Evolutionary conservation across 2,329 filamentous ascomycete species (phyloP), one percentile per base, ranked within the genome.

Genomic region (Fusarium duplospermum): DNA sequence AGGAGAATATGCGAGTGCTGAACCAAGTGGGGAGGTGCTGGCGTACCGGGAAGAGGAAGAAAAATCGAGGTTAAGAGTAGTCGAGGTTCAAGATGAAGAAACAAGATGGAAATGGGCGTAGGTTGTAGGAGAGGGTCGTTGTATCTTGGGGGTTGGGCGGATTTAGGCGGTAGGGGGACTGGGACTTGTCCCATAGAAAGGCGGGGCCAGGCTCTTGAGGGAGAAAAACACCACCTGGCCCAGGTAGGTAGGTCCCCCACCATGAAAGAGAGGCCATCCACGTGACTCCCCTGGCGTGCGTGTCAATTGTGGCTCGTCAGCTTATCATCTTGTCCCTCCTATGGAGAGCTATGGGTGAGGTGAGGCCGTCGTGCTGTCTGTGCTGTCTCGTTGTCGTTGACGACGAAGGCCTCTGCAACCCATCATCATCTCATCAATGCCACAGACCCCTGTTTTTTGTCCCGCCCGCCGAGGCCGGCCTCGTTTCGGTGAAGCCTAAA

Each of bases 171-270:
- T 75, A 72, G 72, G 67, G 45, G 38, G 64, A 62, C 42, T 62
- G 67, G 63, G 63, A 71, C 58, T 42, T 67, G 71, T 73, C 72
- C 72, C 72, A 74, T 72, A 73, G 71, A 73, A 72, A 74, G 73
- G 77, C 77, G 75, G 77, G 77, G 77, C 71, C 73, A 68, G 24
- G 10, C 40, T 67, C 66, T 77, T 74, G 77, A 77, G 76, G 78
- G 78, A 80, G 78, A 78, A 80, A 80, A 80, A 77, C 78, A 81
- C 77, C 76, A 70, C 75, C 59, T 40, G 42, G 38, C 74, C 76
- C 73, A 75, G 66, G 69, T 78, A 78, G 29, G 29, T 31, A 31
- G 29, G 29, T 31, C 50, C 50, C 50, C 33, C 29, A 67, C 73
- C 80, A 76, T 76, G 29, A 31, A 36, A 76, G 78, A 31, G 78